A percentile compares a stretch with the other conserved stretches of the same genome.
Evolutionary conservation across 2,329 filamentous ascomycete genomes (phyloP).

Genomic region (Fusarium lateritium): DNA sequence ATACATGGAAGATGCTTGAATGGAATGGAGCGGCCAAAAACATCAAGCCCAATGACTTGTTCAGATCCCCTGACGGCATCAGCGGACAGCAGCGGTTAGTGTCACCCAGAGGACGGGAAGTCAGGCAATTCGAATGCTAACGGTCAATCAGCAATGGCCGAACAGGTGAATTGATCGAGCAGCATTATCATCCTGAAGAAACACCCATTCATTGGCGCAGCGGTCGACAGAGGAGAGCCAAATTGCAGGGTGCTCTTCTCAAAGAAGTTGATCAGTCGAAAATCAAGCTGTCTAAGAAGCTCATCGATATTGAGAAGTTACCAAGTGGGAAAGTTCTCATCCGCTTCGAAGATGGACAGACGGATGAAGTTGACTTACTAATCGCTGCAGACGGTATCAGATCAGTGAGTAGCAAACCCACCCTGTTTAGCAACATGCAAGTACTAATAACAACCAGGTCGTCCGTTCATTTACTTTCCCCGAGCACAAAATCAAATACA

Average conservation of each 20-base stretch:
- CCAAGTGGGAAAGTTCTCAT: slow-evolving; percentile 56
- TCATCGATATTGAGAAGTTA: slow-evolving; percentile 57
- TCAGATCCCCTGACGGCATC: slow-evolving; percentile 46
- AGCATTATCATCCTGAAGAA: slow-evolving; percentile 40
- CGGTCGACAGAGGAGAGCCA: slow-evolving; percentile 53
- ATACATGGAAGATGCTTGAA: slow-evolving; percentile 56
- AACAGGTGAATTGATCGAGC: slow-evolving; percentile 50
- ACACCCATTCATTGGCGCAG: slow-evolving; percentile 47
- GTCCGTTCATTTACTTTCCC: slow-evolving; percentile 60
- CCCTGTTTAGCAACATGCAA: fast-evolving
- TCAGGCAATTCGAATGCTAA: not conserved
- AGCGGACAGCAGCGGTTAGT: slow-evolving; percentile 48
- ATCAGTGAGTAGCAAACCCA: slow-evolving; percentile 52
- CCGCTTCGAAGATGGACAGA: slow-evolving; percentile 61
- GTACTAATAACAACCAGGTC: slow-evolving; percentile 47
- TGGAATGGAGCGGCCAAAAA: slow-evolving; percentile 52
- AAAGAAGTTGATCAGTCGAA: slow-evolving; percentile 59
- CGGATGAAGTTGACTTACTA: slow-evolving; percentile 60
- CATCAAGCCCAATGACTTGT: slow-evolving; percentile 52
- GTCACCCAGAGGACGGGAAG: fast-evolving
- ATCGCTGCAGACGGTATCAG: slow-evolving; percentile 68
- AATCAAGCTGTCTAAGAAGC: slow-evolving; percentile 62
- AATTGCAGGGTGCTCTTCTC: slow-evolving; percentile 65
- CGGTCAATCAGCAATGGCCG: slow-evolving; percentile 49
- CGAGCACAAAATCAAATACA: slow-evolving; percentile 62